A percentile compares a stretch with the other conserved stretches of the same genome.
Conservation (phyloP, 805 yeast genomes). For the Teunomyces stri region DNA sequence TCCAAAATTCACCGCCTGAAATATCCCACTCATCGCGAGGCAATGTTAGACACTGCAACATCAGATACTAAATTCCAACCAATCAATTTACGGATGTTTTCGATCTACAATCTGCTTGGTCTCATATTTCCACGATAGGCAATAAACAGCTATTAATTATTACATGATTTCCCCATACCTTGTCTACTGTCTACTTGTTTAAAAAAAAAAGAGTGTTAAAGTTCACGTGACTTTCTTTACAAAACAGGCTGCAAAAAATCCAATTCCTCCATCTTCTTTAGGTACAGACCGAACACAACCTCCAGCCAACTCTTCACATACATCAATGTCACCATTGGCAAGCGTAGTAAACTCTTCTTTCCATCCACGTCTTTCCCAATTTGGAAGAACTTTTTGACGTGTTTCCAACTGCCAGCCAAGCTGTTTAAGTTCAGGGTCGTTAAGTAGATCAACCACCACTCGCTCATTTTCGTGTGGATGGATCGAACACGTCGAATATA, state of each 20-base stretch:
- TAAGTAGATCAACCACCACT: conserved; percentile 76
- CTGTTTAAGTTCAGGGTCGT: conserved; percentile 59
- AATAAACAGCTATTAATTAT: no score
- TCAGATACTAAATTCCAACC: no score
- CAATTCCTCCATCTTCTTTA: conserved; percentile 95
- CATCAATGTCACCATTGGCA: conserved; percentile 43
- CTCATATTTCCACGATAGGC: no score
- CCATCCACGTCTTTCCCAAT: conserved; percentile 86
- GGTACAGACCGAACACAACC: conserved; percentile 88
- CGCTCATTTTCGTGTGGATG: conserved; percentile 93
- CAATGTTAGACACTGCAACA: no score
- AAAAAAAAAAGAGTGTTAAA: no score
- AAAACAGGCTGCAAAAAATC: conserved; percentile 94
- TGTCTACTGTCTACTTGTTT: no score
- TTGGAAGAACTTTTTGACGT: conserved; percentile 65
- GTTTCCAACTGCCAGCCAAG: conserved; percentile 74
- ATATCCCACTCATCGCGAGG: no score
- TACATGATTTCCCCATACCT: no score
- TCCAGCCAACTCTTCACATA: conserved; percentile 53
- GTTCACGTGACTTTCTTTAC: conserved; percentile 32
- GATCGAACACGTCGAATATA: conserved; percentile 93
- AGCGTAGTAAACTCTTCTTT: conserved; percentile 58
- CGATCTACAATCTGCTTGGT: no score
- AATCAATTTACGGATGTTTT: no score
- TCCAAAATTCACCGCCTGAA: no score